A percentile compares a stretch with the other conserved stretches of the same genome.
These are phyloP conservation scores for Stevia rebaudiana DNA, from an alignment of 140 eudicot species.

Conservation along the genomic window DNA sequence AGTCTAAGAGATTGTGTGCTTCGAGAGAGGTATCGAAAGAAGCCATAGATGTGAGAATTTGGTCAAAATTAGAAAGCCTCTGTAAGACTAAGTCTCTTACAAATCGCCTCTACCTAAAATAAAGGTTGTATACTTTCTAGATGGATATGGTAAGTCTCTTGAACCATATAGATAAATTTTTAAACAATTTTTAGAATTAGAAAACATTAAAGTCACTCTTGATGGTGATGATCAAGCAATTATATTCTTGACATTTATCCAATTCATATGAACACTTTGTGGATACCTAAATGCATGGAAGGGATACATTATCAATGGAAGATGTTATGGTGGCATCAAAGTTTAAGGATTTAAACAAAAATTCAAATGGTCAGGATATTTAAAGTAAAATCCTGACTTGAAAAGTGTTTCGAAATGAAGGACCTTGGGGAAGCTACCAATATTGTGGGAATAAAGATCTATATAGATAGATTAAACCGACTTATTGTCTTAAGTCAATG, in stretches of 20 bases:
- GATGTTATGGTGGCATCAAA: too few relatives aligned
- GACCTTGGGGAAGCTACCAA: not conserved
- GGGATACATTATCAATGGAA: too few relatives aligned
- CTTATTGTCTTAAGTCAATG: not conserved
- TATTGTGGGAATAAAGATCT: too few relatives aligned
- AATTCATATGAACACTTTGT: too few relatives aligned
- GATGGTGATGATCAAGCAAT: too few relatives aligned
- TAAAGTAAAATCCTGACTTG: not conserved
- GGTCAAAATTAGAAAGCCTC: not conserved
- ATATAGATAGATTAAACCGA: not conserved
- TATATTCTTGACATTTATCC: too few relatives aligned
- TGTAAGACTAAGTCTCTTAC: not conserved
- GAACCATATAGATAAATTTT: not conserved
- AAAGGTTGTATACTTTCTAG: not conserved
- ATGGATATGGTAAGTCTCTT: not conserved
- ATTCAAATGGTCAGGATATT: too few relatives aligned
- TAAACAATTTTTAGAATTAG: not conserved
- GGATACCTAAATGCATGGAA: too few relatives aligned
- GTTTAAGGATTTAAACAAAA: too few relatives aligned
- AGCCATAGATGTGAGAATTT: too few relatives aligned
- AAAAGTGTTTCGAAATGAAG: not conserved
- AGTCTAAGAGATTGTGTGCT: not conserved
- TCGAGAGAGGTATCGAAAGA: not conserved
- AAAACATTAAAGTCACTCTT: too few relatives aligned
- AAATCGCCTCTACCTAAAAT: not conserved